These are phyloP conservation scores for Penicillium freii DNA, from an alignment of 2,329 filamentous ascomycete species.

Conservation along the genomic window DNA sequence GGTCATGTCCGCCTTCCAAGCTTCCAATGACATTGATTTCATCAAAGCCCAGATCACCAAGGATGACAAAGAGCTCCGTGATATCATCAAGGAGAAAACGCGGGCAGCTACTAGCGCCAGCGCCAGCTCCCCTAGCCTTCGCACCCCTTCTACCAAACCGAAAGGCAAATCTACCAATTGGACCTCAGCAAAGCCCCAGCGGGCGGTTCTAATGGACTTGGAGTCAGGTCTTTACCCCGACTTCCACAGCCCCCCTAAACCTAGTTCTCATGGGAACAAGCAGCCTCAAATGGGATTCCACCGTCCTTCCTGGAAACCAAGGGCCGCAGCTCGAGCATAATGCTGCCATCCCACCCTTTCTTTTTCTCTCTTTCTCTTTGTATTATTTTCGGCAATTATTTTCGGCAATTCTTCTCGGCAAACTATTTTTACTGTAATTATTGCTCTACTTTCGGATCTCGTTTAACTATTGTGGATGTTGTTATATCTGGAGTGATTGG, in stretches of 20 bases:
- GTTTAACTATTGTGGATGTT: conserved; percentile 15
- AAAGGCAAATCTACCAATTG: conserved; percentile 30
- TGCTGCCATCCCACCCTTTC: background rate
- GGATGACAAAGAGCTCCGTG: conserved; percentile 69
- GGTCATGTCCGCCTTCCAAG: conserved; percentile 72
- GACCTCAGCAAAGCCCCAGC: conserved; percentile 42
- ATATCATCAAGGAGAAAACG: conserved; percentile 64
- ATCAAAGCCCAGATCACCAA: conserved; percentile 80
- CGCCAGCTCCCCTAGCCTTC: conserved; percentile 10
- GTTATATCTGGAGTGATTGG: conserved; percentile 18
- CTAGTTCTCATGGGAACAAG: conserved; percentile 28
- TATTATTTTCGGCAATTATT: conserved; percentile 3
- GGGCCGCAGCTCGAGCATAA: conserved; percentile 32
- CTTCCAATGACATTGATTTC: conserved; percentile 58
- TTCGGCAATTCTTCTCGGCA: conserved; percentile 7
- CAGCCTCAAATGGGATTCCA: conserved; percentile 32
- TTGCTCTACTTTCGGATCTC: conserved; percentile 10
- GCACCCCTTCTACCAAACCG: conserved; percentile 23
- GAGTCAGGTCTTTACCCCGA: conserved; percentile 37
- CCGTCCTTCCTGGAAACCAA: conserved; percentile 36
- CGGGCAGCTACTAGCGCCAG: conserved; percentile 34
- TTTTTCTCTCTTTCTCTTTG: conserved; percentile 12
- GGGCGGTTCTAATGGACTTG: conserved; percentile 47
- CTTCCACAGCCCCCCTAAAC: conserved; percentile 26
- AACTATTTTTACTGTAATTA: conserved; percentile 25